Conservation (phyloP, 78 protist species). For the Guillardia theta region DNA sequence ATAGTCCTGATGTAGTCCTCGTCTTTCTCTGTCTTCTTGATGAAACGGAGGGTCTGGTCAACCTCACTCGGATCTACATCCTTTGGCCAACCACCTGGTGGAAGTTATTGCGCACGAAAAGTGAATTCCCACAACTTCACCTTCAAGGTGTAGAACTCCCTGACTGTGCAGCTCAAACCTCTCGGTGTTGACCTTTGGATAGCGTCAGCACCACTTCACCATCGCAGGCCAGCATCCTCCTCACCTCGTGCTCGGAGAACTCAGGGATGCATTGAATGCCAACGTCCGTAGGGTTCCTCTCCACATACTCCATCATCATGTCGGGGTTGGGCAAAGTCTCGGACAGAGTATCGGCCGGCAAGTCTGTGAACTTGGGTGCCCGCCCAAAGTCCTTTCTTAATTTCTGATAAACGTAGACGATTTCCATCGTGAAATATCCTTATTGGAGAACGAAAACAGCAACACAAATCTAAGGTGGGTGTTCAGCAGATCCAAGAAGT, state of each 20-base stretch:
- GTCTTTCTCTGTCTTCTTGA: conserved; percentile 3
- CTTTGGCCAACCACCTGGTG: conserved; percentile 40
- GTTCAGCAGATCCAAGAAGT: too few species aligned
- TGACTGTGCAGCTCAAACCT: not conserved
- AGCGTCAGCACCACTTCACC: not conserved
- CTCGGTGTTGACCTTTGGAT: too few species aligned
- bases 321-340: conserved; percentile 24
- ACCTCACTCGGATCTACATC: conserved; percentile 25
- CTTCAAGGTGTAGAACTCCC: not conserved
- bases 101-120: not conserved
- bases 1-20: conserved; percentile 30
- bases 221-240: not conserved
- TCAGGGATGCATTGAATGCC: conserved; percentile 46
- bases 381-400: conserved; percentile 27
- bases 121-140: not conserved
- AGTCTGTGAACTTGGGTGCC: not conserved
- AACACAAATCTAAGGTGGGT: not conserved
- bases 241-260: conserved; percentile 61
- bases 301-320: not conserved
- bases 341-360: not conserved
- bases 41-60: conserved; percentile 29
- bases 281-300: not conserved
- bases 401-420: not conserved
- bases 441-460: not conserved
- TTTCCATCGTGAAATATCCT: not conserved